Conservation (phyloP, 2,329 filamentous ascomycete species). For the Blumeria hordei region DNA sequence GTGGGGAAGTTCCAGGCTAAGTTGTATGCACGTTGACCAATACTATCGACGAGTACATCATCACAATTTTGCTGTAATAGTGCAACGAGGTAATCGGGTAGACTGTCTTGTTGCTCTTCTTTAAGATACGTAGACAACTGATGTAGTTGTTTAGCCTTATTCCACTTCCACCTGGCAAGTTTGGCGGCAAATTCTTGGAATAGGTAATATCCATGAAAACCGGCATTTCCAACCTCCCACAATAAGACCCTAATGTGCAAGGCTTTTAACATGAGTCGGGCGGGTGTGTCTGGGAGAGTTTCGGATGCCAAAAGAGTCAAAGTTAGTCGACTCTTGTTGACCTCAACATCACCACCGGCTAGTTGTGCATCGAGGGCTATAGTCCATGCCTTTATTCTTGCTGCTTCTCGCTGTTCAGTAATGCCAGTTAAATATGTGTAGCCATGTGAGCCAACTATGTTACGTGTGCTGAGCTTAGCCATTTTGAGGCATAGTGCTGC, state of each 20-base stretch:
- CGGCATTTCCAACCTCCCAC: slow-evolving; percentile 48
- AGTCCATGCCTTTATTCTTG: slow-evolving; percentile 73
- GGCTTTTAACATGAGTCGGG: slow-evolving; percentile 72
- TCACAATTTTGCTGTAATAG: slow-evolving; percentile 63
- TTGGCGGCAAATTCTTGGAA: slow-evolving; percentile 48
- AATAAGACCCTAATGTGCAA: slow-evolving; percentile 75
- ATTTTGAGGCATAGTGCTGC: slow-evolving; percentile 60
- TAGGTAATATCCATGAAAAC: slow-evolving; percentile 35
- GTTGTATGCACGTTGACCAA: slow-evolving; percentile 72
- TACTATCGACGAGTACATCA: slow-evolving; percentile 50
- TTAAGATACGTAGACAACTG: slow-evolving; percentile 22
- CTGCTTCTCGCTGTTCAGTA: slow-evolving; percentile 64
- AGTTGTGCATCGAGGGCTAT: slow-evolving; percentile 86
- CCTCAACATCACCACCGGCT: slow-evolving; percentile 69
- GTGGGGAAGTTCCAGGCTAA: slow-evolving; percentile 69
- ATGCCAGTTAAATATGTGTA: slow-evolving; percentile 62
- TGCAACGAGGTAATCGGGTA: slow-evolving; percentile 53
- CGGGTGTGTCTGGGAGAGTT: slow-evolving; percentile 63
- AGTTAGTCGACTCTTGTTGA: slow-evolving; percentile 67
- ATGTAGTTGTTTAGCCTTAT: slow-evolving; percentile 46
- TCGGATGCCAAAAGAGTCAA: slow-evolving; percentile 72
- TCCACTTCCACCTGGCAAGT: slow-evolving; percentile 57
- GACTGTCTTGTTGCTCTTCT: slow-evolving; percentile 26
- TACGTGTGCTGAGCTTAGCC: slow-evolving; percentile 56
- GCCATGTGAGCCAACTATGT: slow-evolving; percentile 48